phyloP scores from a whole-genome alignment of 352 stramenopile genomes.

The Globisporangium emineosum region DNA sequence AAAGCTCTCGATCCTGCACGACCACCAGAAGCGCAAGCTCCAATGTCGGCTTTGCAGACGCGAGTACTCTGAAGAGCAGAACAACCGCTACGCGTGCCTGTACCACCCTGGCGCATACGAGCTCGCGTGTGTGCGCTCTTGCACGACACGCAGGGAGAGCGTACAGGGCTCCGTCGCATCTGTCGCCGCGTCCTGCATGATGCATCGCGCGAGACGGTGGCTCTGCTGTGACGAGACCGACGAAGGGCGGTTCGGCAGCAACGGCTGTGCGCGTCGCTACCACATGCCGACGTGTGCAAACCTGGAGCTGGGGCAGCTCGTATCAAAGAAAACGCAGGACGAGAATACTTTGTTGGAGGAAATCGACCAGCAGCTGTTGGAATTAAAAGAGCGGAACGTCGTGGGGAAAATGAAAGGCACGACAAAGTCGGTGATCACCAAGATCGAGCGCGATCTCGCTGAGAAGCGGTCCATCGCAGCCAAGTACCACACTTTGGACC shows the following conservation, averaged over 20 bases:
- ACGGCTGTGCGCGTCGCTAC: constrained; percentile 50
- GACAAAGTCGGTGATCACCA: constrained; percentile 43
- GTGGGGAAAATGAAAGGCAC: constrained; percentile 47
- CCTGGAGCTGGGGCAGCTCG: constrained; percentile 34
- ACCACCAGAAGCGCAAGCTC: constrained; percentile 51
- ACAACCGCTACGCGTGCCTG: constrained; percentile 54
- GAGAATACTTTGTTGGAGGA: constrained; percentile 44
- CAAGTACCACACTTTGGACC: constrained; percentile 55
- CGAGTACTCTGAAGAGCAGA: constrained; percentile 73
- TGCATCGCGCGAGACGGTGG: constrained; percentile 69
- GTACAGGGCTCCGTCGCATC: background rate
- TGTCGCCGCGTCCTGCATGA: constrained; percentile 46
- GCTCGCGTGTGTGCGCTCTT: constrained; percentile 58
- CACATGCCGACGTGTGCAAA: constrained; percentile 57
- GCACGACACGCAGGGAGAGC: constrained; percentile 32
- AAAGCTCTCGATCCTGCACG: constrained; percentile 51
- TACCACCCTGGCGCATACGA: constrained; percentile 69
- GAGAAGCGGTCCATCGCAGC: constrained; percentile 41
- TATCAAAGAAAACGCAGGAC: constrained; percentile 36
- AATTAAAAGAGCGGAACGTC: constrained; percentile 53
- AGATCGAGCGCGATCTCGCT: constrained; percentile 49
- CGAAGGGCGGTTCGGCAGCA: constrained; percentile 62
- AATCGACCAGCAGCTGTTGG: constrained; percentile 57
- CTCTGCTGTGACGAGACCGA: constrained; percentile 74
- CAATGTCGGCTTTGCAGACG: constrained; percentile 58